A percentile compares a stretch with the other conserved stretches of the same genome.
Conservation (phyloP, 495 filamentous ascomycete species). For the Hypoxylon intermedium region DNA sequence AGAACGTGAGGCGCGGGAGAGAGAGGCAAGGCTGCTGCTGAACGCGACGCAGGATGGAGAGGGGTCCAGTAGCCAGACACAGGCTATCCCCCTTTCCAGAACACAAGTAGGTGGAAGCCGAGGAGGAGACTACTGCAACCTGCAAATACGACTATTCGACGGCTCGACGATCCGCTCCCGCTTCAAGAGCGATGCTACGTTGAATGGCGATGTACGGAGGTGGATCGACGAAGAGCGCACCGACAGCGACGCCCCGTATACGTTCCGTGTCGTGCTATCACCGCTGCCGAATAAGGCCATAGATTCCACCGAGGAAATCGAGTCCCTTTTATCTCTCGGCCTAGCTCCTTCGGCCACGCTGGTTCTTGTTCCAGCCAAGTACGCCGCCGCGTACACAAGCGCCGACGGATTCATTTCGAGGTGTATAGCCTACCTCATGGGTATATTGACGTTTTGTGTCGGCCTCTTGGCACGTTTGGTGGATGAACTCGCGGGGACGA, state of each 20-base stretch:
- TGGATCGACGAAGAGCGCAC: slow-evolving; percentile 71
- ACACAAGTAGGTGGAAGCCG: slow-evolving; percentile 6
- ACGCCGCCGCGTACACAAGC: slow-evolving; percentile 64
- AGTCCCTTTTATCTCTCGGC: slow-evolving; percentile 68
- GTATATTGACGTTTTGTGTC: too few species aligned
- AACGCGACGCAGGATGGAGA: slow-evolving; percentile 5
- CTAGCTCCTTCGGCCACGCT: slow-evolving; percentile 81
- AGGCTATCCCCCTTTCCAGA: slow-evolving; percentile 10
- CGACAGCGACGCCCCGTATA: slow-evolving; percentile 65
- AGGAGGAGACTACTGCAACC: slow-evolving; percentile 57
- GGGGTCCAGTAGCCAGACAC: background rate
- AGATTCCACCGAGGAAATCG: slow-evolving; percentile 73
- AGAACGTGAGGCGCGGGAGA: slow-evolving; percentile 57
- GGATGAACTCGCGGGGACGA: slow-evolving; percentile 40
- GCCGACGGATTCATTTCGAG: too few species aligned
- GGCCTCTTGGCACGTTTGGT: too few species aligned
- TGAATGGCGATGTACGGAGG: slow-evolving; percentile 71
- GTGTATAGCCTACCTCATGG: too few species aligned
- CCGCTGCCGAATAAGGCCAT: slow-evolving; percentile 78
- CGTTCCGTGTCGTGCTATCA: slow-evolving; percentile 82
- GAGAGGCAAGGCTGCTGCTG: slow-evolving; percentile 43
- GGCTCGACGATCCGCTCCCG: slow-evolving; percentile 76
- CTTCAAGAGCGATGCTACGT: slow-evolving; percentile 69
- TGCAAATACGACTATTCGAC: slow-evolving; percentile 87
- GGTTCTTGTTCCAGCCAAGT: slow-evolving; percentile 76